phyloP scores from a whole-genome alignment of 352 stramenopile genomes.

The Globisporangium mamillatum region DNA sequence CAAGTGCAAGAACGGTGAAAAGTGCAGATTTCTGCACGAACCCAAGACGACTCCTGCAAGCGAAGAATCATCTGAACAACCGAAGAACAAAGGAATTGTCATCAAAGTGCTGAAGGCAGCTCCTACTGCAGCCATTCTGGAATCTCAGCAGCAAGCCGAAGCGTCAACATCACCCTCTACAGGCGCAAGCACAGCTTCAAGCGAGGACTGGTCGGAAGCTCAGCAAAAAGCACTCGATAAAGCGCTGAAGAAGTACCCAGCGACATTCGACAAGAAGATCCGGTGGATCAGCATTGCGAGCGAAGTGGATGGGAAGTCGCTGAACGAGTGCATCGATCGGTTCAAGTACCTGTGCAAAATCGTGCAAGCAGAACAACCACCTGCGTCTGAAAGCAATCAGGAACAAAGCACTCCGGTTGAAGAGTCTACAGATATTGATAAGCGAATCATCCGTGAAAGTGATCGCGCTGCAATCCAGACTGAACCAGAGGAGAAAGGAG shows the following conservation, averaged over 20 bases:
- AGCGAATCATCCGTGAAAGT: slow-evolving; percentile 47
- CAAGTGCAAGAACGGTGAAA: slow-evolving; percentile 48
- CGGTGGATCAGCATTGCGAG: slow-evolving; percentile 66
- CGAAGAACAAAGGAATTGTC: slow-evolving; percentile 4
- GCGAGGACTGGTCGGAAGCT: slow-evolving; percentile 47
- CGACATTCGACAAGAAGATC: slow-evolving; percentile 66
- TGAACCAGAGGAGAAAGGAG: slow-evolving; percentile 47
- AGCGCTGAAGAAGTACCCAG: slow-evolving; percentile 70
- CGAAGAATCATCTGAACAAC: slow-evolving; percentile 5
- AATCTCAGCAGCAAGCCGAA: neutral
- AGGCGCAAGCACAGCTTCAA: neutral
- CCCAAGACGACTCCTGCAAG: slow-evolving; percentile 2
- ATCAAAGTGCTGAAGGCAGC: slow-evolving; percentile 16
- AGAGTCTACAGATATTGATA: slow-evolving; percentile 24
- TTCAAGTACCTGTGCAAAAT: slow-evolving; percentile 65
- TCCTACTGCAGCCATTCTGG: neutral
- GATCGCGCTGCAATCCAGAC: slow-evolving; percentile 52
- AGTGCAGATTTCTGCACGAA: slow-evolving; percentile 25
- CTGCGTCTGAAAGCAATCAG: neutral
- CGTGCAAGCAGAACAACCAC: slow-evolving; percentile 27
- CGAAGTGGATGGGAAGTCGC: slow-evolving; percentile 56
- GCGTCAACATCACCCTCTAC: neutral
- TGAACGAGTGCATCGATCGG: slow-evolving; percentile 84
- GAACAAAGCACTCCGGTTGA: slow-evolving; percentile 2
- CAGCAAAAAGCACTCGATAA: slow-evolving; percentile 67